Evolutionary conservation across 2,329 filamentous ascomycete genomes (phyloP).

Genomic region (Stromatinia cepivora): DNA sequence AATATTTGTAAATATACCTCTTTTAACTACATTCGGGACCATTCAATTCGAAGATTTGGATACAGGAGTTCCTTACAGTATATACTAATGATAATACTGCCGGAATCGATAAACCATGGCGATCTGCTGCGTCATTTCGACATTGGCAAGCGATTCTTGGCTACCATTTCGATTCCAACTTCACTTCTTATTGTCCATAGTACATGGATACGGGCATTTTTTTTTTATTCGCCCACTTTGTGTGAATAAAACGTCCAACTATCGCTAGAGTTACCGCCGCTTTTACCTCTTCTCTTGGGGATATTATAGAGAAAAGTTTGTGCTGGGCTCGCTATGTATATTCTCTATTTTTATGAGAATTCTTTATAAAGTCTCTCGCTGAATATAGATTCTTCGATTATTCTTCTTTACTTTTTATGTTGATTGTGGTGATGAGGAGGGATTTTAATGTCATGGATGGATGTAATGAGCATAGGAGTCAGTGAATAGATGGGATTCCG

Average conservation of each 20-base stretch:
- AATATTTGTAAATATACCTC: slow-evolving; percentile 36
- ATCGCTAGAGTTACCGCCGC: slow-evolving; percentile 41
- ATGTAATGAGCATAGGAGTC: slow-evolving; percentile 15
- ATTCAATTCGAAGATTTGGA: slow-evolving; percentile 24
- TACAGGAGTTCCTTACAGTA: slow-evolving; percentile 28
- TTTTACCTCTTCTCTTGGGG: slow-evolving; percentile 26
- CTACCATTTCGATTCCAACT: slow-evolving; percentile 25
- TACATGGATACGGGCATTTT: slow-evolving; percentile 13
- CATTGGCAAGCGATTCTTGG: slow-evolving; percentile 21
- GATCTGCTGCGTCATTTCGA: slow-evolving; percentile 19
- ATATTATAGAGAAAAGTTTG: slow-evolving; percentile 29
- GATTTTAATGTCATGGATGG: slow-evolving; percentile 15
- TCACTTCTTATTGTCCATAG: slow-evolving; percentile 28
- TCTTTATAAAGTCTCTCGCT: slow-evolving; percentile 30
- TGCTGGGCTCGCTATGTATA: slow-evolving; percentile 38
- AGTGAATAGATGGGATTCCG: slow-evolving; percentile 8
- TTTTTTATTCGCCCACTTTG: slow-evolving; percentile 20
- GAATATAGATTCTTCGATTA: slow-evolving; percentile 30
- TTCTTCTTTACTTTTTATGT: background rate
- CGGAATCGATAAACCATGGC: slow-evolving; percentile 19
- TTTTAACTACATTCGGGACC: slow-evolving; percentile 26
- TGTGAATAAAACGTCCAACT: slow-evolving; percentile 34
- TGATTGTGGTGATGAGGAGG: background rate
- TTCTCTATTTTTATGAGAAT: slow-evolving; percentile 24
- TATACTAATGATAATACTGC: slow-evolving; percentile 37